Conservation (phyloP, 2,329 filamentous ascomycete species). For the Claviceps arundinis region DNA sequence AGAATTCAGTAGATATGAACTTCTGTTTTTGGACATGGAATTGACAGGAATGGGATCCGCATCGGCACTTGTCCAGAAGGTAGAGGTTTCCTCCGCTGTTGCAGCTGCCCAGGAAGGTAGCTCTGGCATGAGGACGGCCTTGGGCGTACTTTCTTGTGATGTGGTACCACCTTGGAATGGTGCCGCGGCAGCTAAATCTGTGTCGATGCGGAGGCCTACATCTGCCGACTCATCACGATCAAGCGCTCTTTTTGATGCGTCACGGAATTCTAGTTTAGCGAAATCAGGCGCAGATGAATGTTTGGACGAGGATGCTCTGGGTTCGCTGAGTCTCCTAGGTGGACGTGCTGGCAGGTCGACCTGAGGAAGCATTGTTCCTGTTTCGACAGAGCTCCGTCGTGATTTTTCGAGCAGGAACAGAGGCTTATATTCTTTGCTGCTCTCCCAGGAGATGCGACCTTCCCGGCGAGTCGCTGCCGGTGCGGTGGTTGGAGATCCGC, state of each 20-base stretch:
- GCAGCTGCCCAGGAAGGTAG: conserved; percentile 12
- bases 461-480: conserved; percentile 25
- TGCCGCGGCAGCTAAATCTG: conserved; percentile 17
- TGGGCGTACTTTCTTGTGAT: conserved; percentile 57
- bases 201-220: conserved; percentile 27
- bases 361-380: conserved; percentile 13
- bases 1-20: conserved; percentile 27
- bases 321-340: conserved; percentile 23
- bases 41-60: conserved; percentile 27
- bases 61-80: conserved; percentile 8
- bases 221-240: conserved; percentile 10
- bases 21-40: conserved; percentile 28
- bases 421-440: conserved; percentile 60
- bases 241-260: conserved; percentile 15
- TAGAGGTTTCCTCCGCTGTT: conserved; percentile 3
- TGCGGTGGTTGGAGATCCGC: conserved; percentile 18
- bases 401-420: conserved; percentile 65
- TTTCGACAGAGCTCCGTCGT: conserved; percentile 23
- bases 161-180: conserved; percentile 36
- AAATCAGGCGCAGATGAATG: conserved; percentile 21
- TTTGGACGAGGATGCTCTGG: conserved; percentile 15
- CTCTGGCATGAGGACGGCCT: conserved; percentile 32
- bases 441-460: conserved; percentile 47
- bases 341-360: conserved; percentile 35
- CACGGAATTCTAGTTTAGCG: conserved; percentile 14